These are phyloP conservation scores for Stemphylium vesicarium DNA, from an alignment of 2,329 filamentous ascomycete genomes.

Conservation along the genomic window DNA sequence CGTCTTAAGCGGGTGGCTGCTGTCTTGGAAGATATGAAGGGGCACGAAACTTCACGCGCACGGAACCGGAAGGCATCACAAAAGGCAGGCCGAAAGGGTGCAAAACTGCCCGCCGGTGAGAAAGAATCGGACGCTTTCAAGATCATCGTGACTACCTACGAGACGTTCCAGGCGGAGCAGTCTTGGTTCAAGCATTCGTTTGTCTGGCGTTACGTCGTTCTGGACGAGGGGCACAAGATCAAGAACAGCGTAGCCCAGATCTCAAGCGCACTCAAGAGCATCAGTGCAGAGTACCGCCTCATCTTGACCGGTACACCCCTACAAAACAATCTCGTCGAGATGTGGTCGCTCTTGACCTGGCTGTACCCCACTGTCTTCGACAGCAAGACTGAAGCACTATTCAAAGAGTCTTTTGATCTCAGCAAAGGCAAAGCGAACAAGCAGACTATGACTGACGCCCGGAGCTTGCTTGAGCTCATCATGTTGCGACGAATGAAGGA, in stretches of 20 bases:
- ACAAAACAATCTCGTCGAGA: conserved; percentile 64
- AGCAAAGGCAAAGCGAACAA: conserved; percentile 61
- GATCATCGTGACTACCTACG: conserved; percentile 91
- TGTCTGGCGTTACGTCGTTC: conserved; percentile 99
- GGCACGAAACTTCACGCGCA: conserved; percentile 68
- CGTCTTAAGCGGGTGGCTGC: conserved; percentile 63
- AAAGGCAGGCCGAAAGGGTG: conserved; percentile 63
- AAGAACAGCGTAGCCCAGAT: conserved; percentile 72
- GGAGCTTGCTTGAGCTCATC: conserved; percentile 61
- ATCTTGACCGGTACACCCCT: conserved; percentile 63
- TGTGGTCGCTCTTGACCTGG: conserved; percentile 65
- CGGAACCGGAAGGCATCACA: conserved; percentile 90
- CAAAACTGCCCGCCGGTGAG: conserved; percentile 37
- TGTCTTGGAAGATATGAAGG: conserved; percentile 55
- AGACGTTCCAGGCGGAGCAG: conserved; percentile 98
- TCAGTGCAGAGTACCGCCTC: conserved; percentile 57
- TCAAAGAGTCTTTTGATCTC: conserved; percentile 64
- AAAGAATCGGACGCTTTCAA: conserved; percentile 41
- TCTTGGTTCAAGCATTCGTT: conserved; percentile 89
- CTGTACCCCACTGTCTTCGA: conserved; percentile 65
- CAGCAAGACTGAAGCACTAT: conserved; percentile 57
- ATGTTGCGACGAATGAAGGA: conserved; percentile 67
- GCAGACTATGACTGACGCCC: conserved; percentile 60
- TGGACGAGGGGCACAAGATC: conserved; percentile 99
- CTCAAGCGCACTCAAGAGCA: conserved; percentile 50